These are phyloP conservation scores for Musa acuminata DNA, from an alignment of 176 grass and related monocot species.

Conservation along the genomic window DNA sequence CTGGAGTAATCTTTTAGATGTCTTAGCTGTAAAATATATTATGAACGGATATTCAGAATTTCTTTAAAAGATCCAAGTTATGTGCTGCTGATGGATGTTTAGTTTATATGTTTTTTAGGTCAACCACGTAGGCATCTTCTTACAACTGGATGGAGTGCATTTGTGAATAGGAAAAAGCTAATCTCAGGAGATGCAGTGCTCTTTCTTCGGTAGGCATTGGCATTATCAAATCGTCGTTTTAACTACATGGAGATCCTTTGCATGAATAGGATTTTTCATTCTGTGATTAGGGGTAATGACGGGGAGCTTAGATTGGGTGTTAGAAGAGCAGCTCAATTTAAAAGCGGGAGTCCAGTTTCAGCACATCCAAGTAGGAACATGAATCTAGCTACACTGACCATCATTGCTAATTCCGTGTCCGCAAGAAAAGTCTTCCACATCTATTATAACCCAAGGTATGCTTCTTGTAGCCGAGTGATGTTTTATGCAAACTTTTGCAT, in stretches of 20 bases:
- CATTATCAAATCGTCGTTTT: not conserved
- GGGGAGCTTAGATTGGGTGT: constrained; percentile 78
- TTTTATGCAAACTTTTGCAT: no score
- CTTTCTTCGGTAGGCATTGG: constrained; percentile 59
- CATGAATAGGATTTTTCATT: not conserved
- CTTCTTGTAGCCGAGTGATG: not conserved
- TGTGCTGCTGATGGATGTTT: not conserved
- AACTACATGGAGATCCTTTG: not conserved
- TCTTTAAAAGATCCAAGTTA: not conserved
- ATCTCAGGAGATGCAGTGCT: constrained; percentile 84
- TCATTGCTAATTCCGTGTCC: constrained; percentile 41
- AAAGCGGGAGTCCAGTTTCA: constrained; percentile 26
- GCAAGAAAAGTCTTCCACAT: constrained; percentile 60
- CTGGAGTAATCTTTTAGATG: not conserved
- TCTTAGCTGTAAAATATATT: not conserved
- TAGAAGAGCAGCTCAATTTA: constrained; percentile 75
- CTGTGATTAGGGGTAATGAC: constrained; percentile 54
- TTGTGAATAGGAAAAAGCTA: constrained; percentile 96
- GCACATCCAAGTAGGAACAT: constrained; percentile 26
- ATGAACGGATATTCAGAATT: not conserved
- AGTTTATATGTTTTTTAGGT: constrained; percentile 39
- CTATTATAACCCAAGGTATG: constrained; percentile 78
- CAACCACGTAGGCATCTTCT: constrained; percentile 98
- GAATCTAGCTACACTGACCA: constrained; percentile 26
- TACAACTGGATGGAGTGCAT: constrained; percentile 97